Base-by-base conservation (phyloP, 1,139 yeast genomes). In the Scheffersomyces insectosa region DNA sequence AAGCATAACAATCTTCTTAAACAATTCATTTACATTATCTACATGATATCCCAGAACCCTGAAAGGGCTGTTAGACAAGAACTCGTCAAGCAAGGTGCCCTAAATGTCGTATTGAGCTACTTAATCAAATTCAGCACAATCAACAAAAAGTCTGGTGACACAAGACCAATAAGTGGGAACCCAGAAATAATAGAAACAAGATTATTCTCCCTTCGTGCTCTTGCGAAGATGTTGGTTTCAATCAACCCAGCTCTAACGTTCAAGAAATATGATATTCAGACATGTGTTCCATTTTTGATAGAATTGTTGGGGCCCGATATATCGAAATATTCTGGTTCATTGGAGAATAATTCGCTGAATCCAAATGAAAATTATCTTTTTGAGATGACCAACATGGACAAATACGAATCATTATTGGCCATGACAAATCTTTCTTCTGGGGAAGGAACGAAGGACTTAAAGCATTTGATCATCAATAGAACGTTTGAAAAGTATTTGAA, bases 31-130 rank as follows among this genome's bases (percentile, higher is more conserved):
- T 39, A 37, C 5, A 57, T 71, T 3, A 52, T 70, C 2, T 52
- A 58, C 41, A 56, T 55, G 55, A 49, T 70, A 2, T 54, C 75
- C 0, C 37, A 47, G 6, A 62, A 57, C 35, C 71, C 62, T 38
- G 55, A 51, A 4, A 60, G 60, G 38, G 38, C 37, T 1, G 57
- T 60, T 2, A 63, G 74, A 29, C 59, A 61, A n/a, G 72, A 65
- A 25, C 55, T 78, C 11, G 75, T 75, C 11, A 65, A 70, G 39
- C 80, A 77, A 50, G 83, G 82, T 0, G 75, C 71, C 0, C 50
- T 78, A 34, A 68, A 63, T 36, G 49, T 74, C 1, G 38, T 71
- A 0, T 44, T 79, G 8, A 66, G 66, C 28, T 77, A 64, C 43
- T 57, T 79, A 33, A 56, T 72, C 8, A 62, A 59, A 40, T 57